Conservation (phyloP, 441 rosid species). For the Dalechampia spathulata region DNA sequence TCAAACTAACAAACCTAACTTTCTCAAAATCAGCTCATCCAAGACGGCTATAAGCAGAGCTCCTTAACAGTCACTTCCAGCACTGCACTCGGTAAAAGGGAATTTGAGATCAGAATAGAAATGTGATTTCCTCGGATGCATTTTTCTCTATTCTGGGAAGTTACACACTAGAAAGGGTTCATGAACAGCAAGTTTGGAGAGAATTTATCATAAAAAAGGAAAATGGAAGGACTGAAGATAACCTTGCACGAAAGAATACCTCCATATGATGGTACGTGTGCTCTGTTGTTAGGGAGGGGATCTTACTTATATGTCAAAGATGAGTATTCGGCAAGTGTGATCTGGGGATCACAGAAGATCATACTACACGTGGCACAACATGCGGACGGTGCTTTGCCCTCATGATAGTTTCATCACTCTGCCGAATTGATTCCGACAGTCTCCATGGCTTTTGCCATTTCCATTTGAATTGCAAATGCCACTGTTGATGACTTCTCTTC, state of each 20-base stretch:
- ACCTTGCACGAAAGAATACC: slow-evolving; percentile 32
- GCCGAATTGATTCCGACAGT: slow-evolving; percentile 86
- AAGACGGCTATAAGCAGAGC: slow-evolving; percentile 27
- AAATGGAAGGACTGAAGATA: slow-evolving; percentile 2
- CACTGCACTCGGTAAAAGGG: slow-evolving; percentile 25
- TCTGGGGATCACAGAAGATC: slow-evolving; percentile 22
- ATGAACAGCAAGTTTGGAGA: not conserved
- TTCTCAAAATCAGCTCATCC: slow-evolving; percentile 29
- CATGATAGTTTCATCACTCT: slow-evolving; percentile 71
- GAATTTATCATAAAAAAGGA: not conserved
- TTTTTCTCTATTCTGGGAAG: too few species aligned
- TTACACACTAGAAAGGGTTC: not conserved
- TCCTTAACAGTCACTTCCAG: slow-evolving; percentile 34
- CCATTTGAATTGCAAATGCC: slow-evolving; percentile 97
- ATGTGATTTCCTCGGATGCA: too few species aligned
- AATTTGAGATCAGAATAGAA: too few species aligned
- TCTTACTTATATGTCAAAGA: slow-evolving; percentile 30
- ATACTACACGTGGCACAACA: slow-evolving; percentile 30
- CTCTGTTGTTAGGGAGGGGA: slow-evolving; percentile 21
- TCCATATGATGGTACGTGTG: slow-evolving; percentile 25
- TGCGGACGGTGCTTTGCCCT: slow-evolving; percentile 58
- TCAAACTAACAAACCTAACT: slow-evolving; percentile 26
- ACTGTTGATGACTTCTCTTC: slow-evolving; percentile 97
- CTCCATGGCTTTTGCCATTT: slow-evolving; percentile 99
- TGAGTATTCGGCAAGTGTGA: slow-evolving; percentile 23